Percentiles rank a stretch among this genome's conserved stretches.
phyloP scores from a whole-genome alignment of 805 yeast genomes.

The Maudiozyma turicensis region DNA sequence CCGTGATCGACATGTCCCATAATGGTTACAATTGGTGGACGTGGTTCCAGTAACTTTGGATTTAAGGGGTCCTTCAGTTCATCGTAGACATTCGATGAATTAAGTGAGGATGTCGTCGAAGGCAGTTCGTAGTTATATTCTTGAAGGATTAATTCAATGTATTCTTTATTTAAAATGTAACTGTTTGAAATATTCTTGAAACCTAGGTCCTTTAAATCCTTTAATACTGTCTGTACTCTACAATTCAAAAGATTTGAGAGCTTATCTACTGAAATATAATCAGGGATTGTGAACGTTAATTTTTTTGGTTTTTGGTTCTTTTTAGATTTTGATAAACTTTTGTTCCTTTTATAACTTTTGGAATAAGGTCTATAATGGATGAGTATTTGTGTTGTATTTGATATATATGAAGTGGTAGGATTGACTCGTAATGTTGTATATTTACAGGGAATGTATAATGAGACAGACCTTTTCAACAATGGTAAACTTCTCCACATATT shows the following conservation, averaged over 20 bases:
- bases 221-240: slow-evolving; percentile 49
- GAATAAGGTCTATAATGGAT: slow-evolving; percentile 6
- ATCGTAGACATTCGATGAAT: slow-evolving; percentile 36
- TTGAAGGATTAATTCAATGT: slow-evolving; percentile 77
- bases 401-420: neutral
- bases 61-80: slow-evolving; percentile 45
- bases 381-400: neutral
- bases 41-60: slow-evolving; percentile 42
- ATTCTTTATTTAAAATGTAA: slow-evolving; percentile 76
- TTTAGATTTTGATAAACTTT: neutral
- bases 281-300: slow-evolving; percentile 42
- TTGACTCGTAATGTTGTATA: neutral
- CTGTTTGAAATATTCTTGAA: slow-evolving; percentile 61
- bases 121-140: slow-evolving; percentile 69
- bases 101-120: slow-evolving; percentile 39
- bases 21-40: slow-evolving; percentile 93
- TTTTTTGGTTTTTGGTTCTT: slow-evolving; percentile 8
- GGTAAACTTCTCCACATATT: neutral
- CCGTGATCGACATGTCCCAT: slow-evolving; percentile 99
- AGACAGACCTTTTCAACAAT: too few relatives aligned
- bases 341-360: slow-evolving; percentile 7
- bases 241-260: slow-evolving; percentile 63
- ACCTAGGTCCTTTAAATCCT: slow-evolving; percentile 56
- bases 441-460: neutral
- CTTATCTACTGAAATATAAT: slow-evolving; percentile 69